Evolutionary conservation across 2,329 filamentous ascomycete species (phyloP).

Genomic region (Aspergillus quadrilineatus): DNA sequence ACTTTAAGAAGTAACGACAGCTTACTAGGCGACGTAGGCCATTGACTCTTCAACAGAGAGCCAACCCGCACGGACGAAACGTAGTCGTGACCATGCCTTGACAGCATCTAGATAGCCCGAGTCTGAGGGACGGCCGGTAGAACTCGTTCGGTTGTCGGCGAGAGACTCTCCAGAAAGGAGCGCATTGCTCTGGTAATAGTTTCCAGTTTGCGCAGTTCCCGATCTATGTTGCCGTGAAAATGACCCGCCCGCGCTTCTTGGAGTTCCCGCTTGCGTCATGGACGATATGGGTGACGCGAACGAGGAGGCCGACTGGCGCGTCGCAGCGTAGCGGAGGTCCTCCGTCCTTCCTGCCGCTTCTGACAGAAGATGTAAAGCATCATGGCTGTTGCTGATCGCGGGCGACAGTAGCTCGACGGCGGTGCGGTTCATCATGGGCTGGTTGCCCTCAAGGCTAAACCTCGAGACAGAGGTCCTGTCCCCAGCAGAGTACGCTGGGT

Average conservation of each 20-base stretch:
- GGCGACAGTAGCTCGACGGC: slow-evolving; percentile 58
- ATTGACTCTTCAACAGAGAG: slow-evolving; percentile 92
- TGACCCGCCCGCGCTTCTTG: slow-evolving; percentile 35
- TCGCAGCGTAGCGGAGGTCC: slow-evolving; percentile 44
- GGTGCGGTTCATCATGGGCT: slow-evolving; percentile 60
- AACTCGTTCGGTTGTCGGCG: slow-evolving; percentile 29
- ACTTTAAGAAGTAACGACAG: slow-evolving; percentile 19
- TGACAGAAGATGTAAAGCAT: slow-evolving; percentile 86
- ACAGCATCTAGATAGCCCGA: slow-evolving; percentile 62
- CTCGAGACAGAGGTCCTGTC: slow-evolving; percentile 26
- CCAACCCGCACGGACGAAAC: slow-evolving; percentile 96
- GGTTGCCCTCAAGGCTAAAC: slow-evolving; percentile 50
- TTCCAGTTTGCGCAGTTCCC: slow-evolving; percentile 50
- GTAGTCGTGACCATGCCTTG: slow-evolving; percentile 84
- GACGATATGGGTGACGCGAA: slow-evolving; percentile 41
- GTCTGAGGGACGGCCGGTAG: slow-evolving; percentile 33
- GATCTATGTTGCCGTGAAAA: slow-evolving; percentile 39
- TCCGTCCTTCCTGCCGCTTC: slow-evolving; percentile 67
- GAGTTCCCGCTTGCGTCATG: slow-evolving; percentile 35
- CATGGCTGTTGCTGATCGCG: slow-evolving; percentile 85
- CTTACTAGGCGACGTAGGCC: slow-evolving; percentile 87
- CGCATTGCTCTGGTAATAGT: slow-evolving; percentile 47
- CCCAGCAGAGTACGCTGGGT: slow-evolving; percentile 26
- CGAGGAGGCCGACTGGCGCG: slow-evolving; percentile 40
- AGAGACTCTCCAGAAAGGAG: slow-evolving; percentile 28